Conservation (phyloP, 192 early-diverging fungal species). For the Diversispora eburnea region DNA sequence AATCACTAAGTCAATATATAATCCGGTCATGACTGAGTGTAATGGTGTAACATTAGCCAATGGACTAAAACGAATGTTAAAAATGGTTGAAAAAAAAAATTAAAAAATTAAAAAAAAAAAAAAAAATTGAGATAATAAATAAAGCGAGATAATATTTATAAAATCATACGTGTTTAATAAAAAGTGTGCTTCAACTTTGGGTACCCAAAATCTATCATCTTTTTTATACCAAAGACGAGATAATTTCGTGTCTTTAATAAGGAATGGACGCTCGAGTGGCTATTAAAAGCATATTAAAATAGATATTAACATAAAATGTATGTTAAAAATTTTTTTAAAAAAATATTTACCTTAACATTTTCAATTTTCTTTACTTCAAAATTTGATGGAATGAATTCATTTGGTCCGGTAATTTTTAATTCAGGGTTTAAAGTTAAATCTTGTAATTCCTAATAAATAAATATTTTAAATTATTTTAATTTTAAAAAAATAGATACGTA, state of each 20-base stretch:
- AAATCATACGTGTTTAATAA: slow-evolving; percentile 37
- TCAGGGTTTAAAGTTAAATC: slow-evolving; percentile 48
- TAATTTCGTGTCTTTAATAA: slow-evolving; percentile 57
- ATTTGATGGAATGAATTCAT: slow-evolving; percentile 83
- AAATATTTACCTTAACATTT: slow-evolving; percentile 26
- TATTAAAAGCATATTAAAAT: not conserved
- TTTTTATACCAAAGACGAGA: slow-evolving; percentile 90
- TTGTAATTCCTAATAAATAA: slow-evolving; percentile 40
- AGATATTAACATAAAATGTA: not conserved
- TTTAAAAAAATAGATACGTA: not conserved
- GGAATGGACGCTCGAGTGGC: slow-evolving; percentile 38
- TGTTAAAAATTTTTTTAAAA: not conserved
- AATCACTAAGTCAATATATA: slow-evolving; percentile 76
- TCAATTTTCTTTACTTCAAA: slow-evolving; percentile 60
- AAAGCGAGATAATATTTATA: not conserved
- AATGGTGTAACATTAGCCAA: slow-evolving; percentile 70
- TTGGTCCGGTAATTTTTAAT: slow-evolving; percentile 66
- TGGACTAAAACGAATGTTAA: slow-evolving; percentile 48
- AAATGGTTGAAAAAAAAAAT: too few relatives aligned
- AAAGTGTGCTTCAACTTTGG: slow-evolving; percentile 79
- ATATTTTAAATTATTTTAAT: not conserved
- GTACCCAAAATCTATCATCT: slow-evolving; percentile 90
- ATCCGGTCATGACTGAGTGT: slow-evolving; percentile 61
- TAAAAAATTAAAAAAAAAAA: too few relatives aligned
- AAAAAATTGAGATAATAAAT: not conserved